Evolutionary conservation across 805 yeast genomes (phyloP).

Genomic region (Candida koratica): DNA sequence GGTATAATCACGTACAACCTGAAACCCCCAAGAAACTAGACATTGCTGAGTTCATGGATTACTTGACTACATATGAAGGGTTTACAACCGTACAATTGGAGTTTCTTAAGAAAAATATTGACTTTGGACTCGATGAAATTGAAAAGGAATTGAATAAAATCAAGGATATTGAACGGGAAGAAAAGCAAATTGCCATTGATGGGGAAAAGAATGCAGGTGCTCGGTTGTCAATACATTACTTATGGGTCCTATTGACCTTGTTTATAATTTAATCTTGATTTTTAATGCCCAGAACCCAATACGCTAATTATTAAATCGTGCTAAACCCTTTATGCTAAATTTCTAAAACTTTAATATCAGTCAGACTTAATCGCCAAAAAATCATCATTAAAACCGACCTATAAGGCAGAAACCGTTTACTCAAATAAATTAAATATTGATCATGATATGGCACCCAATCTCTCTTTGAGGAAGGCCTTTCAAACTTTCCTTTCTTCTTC

Average conservation of each 20-base stretch:
- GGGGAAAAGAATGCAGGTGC: slow-evolving; percentile 20
- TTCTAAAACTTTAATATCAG: slow-evolving; percentile 47
- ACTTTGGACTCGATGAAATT: slow-evolving; percentile 37
- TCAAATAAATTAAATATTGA: slow-evolving; percentile 51
- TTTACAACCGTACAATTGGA: slow-evolving; percentile 25
- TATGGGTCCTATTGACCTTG: too few relatives aligned
- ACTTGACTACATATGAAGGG: slow-evolving; percentile 26
- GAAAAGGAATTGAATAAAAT: slow-evolving; percentile 34
- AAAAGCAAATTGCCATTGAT: slow-evolving; percentile 25
- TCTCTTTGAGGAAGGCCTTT: slow-evolving; percentile 38
- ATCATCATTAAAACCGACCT: slow-evolving; percentile 63
- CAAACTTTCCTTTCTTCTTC: slow-evolving; percentile 36
- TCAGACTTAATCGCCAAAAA: slow-evolving; percentile 67
- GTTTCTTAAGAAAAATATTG: slow-evolving; percentile 26
- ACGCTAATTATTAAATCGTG: too few relatives aligned
- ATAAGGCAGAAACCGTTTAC: slow-evolving; percentile 62
- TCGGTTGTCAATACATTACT: too few relatives aligned
- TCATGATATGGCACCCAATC: slow-evolving; percentile 70
- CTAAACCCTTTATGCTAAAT: too few relatives aligned
- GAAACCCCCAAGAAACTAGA: slow-evolving; percentile 15
- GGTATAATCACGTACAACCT: background rate
- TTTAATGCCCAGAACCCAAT: too few relatives aligned
- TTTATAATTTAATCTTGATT: too few relatives aligned
- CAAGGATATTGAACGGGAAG: slow-evolving; percentile 16
- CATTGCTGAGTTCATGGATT: slow-evolving; percentile 28